phyloP scores from a whole-genome alignment of 1,139 yeast species.

The Komagataea norvegica region DNA sequence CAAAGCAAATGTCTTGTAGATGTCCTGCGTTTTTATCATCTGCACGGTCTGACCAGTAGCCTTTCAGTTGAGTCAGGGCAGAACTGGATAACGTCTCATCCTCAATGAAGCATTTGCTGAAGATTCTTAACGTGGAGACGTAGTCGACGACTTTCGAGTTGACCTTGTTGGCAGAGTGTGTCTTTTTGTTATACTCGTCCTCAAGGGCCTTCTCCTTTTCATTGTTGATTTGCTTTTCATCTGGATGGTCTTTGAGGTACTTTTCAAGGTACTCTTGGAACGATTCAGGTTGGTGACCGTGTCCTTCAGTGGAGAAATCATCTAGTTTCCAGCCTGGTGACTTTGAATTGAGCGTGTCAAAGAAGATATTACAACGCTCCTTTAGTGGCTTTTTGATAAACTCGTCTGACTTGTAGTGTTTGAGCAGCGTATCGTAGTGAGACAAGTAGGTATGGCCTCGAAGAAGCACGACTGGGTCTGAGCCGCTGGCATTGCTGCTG shows the following conservation, averaged over 20 bases:
- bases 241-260: slow-evolving; percentile 27
- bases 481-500: neutral
- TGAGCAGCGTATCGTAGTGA: slow-evolving; percentile 14
- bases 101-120: slow-evolving; percentile 39
- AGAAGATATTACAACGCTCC: slow-evolving; percentile 20
- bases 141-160: slow-evolving; percentile 37
- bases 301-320: slow-evolving; percentile 19
- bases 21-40: slow-evolving; percentile 5
- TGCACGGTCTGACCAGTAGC: slow-evolving; percentile 1
- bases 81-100: slow-evolving; percentile 19
- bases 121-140: slow-evolving; percentile 36
- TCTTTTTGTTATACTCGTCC: slow-evolving; percentile 18
- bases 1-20: slow-evolving; percentile 17
- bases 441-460: slow-evolving; percentile 15
- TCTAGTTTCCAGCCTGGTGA: slow-evolving; percentile 22
- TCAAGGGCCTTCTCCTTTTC: slow-evolving; percentile 13
- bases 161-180: slow-evolving; percentile 21
- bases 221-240: slow-evolving; percentile 10
- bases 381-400: slow-evolving; percentile 12
- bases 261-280: slow-evolving; percentile 31
- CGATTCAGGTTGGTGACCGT: slow-evolving; percentile 26
- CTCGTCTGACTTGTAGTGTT: neutral
- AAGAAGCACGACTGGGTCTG: slow-evolving; percentile 10
- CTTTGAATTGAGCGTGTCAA: slow-evolving; percentile 11
- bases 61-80: slow-evolving; percentile 6